Evolutionary conservation across 1,284 basidiomycete genomes (phyloP), one percentile per base, ranked within the genome.

Genomic region (Rhizoctonia solani): DNA sequence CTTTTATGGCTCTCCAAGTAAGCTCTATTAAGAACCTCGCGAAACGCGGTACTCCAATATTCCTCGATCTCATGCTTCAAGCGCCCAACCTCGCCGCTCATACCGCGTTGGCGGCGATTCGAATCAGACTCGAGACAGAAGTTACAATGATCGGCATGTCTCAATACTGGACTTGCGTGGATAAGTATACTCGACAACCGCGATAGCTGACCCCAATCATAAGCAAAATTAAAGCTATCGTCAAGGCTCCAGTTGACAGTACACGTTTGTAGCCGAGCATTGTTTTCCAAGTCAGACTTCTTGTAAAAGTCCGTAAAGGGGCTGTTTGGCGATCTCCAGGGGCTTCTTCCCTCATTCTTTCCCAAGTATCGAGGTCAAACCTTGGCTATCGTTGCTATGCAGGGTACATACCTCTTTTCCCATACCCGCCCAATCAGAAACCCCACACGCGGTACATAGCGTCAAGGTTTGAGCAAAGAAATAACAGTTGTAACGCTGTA

Each of bases 401-500:
- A 16, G 9, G 8, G 9, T 39, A 39, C 37, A 8, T 8, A 39
- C 37, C 37, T 8, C 16, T 8, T 39, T 39, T 16, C 16, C 9
- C 16, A 16, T 39, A 16, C 37, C 37, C 8, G 8, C 37, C 37
- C 37, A 39, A 16, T 39, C 37, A 39, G 37, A 39, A 39, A 39
- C 16, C 8, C 9, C 37, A 39, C 37, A 39, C 9, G 16, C 37
- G 37, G 37, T 39, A 16, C 37, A 39, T 8, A 39, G 37, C 37
- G 16, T 54, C n/a, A n/a, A n/a, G n/a, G 44, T 46, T 19, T 46
- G 44, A 21, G 44, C 44, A 46, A 54, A 54, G 30, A 54, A 54
- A 32, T 54, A 54, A 32, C 52, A 54, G 30, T 54, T 54, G 30
- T 54, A 54, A 11, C 52, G 32, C 30, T 54, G 52, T 13, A 54